Percentiles rank a stretch among this genome's conserved stretches.
Conservation (phyloP, 2,329 filamentous ascomycete genomes). For the Salinomyces thailandicus region DNA sequence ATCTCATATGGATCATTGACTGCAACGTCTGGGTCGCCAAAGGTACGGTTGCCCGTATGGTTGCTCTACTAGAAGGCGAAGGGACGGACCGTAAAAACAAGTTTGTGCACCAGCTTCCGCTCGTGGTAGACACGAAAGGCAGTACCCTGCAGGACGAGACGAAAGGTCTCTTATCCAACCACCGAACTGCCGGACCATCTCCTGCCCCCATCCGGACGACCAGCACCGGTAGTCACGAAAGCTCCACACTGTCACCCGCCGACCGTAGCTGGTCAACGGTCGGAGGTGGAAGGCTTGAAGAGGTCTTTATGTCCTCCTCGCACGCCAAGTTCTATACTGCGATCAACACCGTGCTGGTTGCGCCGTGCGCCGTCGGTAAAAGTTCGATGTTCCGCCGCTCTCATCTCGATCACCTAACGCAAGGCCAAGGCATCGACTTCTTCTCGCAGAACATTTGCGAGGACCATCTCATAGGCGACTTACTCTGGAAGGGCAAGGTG, state of each 20-base stretch:
- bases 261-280: constrained; percentile 18
- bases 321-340: constrained; percentile 97
- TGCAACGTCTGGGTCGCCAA: constrained; percentile 89
- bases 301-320: constrained; percentile 85
- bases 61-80: constrained; percentile 71
- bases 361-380: constrained; percentile 91
- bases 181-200: neutral
- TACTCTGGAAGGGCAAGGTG: constrained; percentile 66
- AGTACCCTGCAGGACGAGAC: constrained; percentile 19
- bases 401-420: constrained; percentile 67
- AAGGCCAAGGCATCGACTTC: constrained; percentile 66
- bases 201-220: constrained; percentile 13
- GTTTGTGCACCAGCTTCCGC: constrained; percentile 86
- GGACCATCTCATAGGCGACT: constrained; percentile 87
- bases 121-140: constrained; percentile 62
- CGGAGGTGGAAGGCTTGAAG: constrained; percentile 77
- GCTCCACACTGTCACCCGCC: constrained; percentile 6
- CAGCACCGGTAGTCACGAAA: constrained; percentile 13
- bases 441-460: constrained; percentile 97
- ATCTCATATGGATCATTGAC: constrained; percentile 89
- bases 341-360: constrained; percentile 85
- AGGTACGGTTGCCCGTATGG: constrained; percentile 75
- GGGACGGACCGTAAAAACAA: constrained; percentile 52
- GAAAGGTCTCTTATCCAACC: constrained; percentile 11
- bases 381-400: constrained; percentile 96